Base-by-base conservation (phyloP, 2,329 filamentous ascomycete species). In the Seiridium unicorne region DNA sequence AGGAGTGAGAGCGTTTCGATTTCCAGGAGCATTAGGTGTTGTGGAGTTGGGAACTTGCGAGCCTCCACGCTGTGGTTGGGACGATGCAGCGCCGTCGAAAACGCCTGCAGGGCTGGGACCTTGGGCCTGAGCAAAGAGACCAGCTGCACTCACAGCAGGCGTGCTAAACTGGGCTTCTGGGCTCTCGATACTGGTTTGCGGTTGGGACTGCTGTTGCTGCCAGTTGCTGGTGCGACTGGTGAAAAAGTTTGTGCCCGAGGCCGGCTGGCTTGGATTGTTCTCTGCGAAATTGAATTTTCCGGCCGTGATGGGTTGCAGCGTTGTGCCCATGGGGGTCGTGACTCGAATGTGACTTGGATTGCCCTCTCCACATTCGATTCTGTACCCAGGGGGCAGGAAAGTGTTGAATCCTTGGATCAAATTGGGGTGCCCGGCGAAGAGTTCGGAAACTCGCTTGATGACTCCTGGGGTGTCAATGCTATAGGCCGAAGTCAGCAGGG, bases 361-460 rank as follows among this genome's bases (percentile, higher is more conserved):
- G 40, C 92, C 92, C 13, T 92, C 89, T 36, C 94, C 94, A 70
- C 95, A 99, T 73, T 99, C 95, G 62, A 99, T 99, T 61, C 95
- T 86, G 73, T 99, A 99, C 2, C 95, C 93, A 0, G 93, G 93
- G 3, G 95, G 95, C 7, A 99, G 80, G 73, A 99, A 99, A 0
- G 95, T 99, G 72, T 99, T 99, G 74, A 99, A 99, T 0, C 95
- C 95, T 75, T 98, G 94, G 54, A 99, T 98, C 34, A 96, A 83
- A 71, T 91, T 95, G 3, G 95, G 95, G 69, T 99, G 94, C 3
- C 95, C 95, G 31, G 94, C 93, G 72, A 99, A 99, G 1, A 99
- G 85, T 57, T 93, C 92, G 1, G 95, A 98, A 35, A 99, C 95
- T 54, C 95, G 89, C 69, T 96, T 96, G 67, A 99, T 99, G 3